Evolutionary conservation across 2,329 filamentous ascomycete genomes (phyloP).

Genomic region (Colletotrichum destructivum): DNA sequence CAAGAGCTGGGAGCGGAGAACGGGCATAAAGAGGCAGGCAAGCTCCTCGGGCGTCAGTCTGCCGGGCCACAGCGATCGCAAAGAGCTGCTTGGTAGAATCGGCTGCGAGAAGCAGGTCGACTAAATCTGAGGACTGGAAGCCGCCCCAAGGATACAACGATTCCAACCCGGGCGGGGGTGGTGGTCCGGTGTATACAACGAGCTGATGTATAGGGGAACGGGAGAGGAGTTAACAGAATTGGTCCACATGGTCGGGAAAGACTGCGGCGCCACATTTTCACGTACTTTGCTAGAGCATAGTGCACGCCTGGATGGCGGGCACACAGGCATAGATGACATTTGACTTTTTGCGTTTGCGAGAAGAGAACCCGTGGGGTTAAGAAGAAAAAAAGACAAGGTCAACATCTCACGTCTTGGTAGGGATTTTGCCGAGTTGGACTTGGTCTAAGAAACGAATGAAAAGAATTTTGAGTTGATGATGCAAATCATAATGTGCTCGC

Average conservation of each 20-base stretch:
- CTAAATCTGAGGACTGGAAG: constrained; percentile 43
- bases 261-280: constrained; percentile 14
- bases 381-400: neutral
- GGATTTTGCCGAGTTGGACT: constrained; percentile 23
- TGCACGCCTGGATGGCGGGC: constrained; percentile 37
- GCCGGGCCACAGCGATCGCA: constrained; percentile 80
- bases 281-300: constrained; percentile 37
- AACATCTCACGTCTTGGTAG: constrained; percentile 13
- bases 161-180: neutral
- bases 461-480: constrained; percentile 17
- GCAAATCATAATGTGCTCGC: neutral
- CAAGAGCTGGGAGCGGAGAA: constrained; percentile 73
- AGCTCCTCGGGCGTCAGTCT: constrained; percentile 75
- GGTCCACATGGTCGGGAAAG: constrained; percentile 7
- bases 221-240: constrained; percentile 18
- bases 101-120: constrained; percentile 85
- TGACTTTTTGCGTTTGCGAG: constrained; percentile 20
- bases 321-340: constrained; percentile 39
- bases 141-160: constrained; percentile 2
- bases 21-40: constrained; percentile 67
- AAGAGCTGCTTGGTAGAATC: constrained; percentile 85
- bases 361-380: neutral
- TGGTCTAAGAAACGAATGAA: constrained; percentile 34
- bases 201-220: constrained; percentile 6
- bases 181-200: constrained; percentile 11